These are phyloP conservation scores for Mesotaenium endlicherianum DNA, from an alignment of 139 green algal species.

Conservation along the genomic window DNA sequence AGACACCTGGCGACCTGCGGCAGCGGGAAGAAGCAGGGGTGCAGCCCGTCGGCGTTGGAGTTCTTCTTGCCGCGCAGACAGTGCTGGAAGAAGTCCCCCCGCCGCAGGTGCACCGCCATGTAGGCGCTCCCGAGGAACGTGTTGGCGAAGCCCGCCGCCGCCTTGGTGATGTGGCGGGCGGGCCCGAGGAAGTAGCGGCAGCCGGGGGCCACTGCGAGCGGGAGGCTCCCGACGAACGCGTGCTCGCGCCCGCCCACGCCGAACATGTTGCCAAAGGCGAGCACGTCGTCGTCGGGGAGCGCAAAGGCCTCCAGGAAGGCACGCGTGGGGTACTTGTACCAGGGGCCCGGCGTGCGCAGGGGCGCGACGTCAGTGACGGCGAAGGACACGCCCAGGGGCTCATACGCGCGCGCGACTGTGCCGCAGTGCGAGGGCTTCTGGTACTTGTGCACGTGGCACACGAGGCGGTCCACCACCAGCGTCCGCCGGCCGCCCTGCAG, in stretches of 20 bases:
- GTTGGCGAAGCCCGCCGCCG: conserved; percentile 26
- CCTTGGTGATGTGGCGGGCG: background rate
- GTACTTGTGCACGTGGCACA: conserved; percentile 22
- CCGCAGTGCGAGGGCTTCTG: background rate
- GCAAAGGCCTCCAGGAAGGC: conserved; percentile 12
- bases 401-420: background rate
- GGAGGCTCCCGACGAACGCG: background rate
- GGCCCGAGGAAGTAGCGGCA: conserved; percentile 22
- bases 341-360: conserved; percentile 13
- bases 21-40: conserved; percentile 21
- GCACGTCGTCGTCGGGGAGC: background rate
- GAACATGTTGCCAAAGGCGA: conserved; percentile 47
- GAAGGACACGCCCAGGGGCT: conserved; percentile 5
- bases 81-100: conserved; percentile 32
- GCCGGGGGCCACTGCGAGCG: conserved; percentile 2
- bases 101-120: conserved; percentile 26
- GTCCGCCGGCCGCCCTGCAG: background rate
- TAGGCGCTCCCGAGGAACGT: conserved; percentile 23
- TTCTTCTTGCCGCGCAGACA: background rate
- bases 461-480: conserved; percentile 1
- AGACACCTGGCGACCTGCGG: conserved; percentile 18
- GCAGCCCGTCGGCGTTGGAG: background rate
- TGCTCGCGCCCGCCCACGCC: conserved; percentile 26
- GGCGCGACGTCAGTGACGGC: background rate
- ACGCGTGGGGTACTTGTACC: conserved; percentile 16